Conservation (phyloP, 345 rosid species). For the Populus alba region DNA sequence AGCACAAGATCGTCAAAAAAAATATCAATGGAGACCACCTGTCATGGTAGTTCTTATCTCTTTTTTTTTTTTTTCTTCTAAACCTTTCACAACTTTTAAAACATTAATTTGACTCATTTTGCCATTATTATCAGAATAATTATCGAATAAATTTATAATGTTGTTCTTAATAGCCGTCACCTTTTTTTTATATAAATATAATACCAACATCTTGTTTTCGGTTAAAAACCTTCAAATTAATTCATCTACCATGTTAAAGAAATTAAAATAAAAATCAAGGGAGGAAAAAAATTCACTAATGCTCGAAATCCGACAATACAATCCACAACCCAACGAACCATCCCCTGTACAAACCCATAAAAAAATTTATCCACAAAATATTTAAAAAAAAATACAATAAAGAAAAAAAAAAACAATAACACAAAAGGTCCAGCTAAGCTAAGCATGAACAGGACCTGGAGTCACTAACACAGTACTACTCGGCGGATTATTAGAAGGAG, state of each 20-base stretch:
- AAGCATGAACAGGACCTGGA: no score
- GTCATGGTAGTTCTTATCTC: not conserved
- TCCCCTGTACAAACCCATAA: conserved; percentile 6
- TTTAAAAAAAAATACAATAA: not conserved
- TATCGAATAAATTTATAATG: no score
- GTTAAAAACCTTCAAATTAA: no score
- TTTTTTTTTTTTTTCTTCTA: not conserved
- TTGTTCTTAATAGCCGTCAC: no score
- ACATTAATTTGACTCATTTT: no score
- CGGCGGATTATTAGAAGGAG: no score
- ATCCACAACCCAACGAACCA: not conserved
- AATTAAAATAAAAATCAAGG: no score
- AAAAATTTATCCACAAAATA: not conserved
- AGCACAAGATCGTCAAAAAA: not conserved
- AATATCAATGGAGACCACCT: not conserved
- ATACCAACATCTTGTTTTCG: no score
- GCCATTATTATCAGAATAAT: no score
- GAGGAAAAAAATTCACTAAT: not conserved
- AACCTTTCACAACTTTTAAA: not conserved
- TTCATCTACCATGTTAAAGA: no score
- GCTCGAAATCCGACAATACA: not conserved
- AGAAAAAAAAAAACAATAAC: not conserved
- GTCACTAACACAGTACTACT: no score
- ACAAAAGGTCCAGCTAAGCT: conserved; percentile 1
- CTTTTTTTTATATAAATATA: no score